phyloP scores from a whole-genome alignment of 768 basidiomycete species.

The Kondoa malvinella region DNA sequence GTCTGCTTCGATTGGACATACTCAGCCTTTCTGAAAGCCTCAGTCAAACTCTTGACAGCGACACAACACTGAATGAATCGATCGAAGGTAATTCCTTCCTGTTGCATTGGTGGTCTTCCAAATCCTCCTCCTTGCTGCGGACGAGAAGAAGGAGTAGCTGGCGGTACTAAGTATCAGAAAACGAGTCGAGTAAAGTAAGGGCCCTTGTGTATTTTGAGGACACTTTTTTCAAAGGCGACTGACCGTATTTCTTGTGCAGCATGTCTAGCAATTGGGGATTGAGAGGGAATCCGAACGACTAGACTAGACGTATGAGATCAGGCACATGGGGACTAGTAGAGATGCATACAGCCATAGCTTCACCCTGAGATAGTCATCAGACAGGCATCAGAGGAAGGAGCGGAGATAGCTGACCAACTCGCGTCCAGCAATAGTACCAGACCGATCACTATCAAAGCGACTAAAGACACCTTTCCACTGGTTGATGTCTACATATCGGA shows the following conservation, averaged over 20 bases:
- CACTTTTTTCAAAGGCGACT: no score
- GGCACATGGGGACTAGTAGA: no score
- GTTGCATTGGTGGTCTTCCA: no score
- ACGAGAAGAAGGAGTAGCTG: background rate
- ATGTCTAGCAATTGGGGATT: background rate
- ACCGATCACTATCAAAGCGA: background rate
- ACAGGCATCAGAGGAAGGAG: no score
- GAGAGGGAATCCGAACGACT: background rate
- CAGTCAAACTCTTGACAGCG: constrained; percentile 4
- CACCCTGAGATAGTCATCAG: no score
- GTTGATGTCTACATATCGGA: background rate
- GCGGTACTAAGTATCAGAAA: no score
- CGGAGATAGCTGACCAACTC: no score
- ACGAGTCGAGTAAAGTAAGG: no score
- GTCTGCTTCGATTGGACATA: no score
- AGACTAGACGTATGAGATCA: no score
- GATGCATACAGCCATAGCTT: background rate
- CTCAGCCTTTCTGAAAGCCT: background rate
- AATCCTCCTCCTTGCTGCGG: background rate
- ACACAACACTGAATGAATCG: constrained; percentile 8
- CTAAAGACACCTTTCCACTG: background rate
- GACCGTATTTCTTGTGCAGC: constrained; percentile 4
- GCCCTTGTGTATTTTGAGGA: no score
- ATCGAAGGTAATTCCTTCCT: background rate
- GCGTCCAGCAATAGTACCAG: background rate